These are phyloP conservation scores for Cupressus sempervirens DNA, from an alignment of 75 land plant species.

Conservation along the genomic window DNA sequence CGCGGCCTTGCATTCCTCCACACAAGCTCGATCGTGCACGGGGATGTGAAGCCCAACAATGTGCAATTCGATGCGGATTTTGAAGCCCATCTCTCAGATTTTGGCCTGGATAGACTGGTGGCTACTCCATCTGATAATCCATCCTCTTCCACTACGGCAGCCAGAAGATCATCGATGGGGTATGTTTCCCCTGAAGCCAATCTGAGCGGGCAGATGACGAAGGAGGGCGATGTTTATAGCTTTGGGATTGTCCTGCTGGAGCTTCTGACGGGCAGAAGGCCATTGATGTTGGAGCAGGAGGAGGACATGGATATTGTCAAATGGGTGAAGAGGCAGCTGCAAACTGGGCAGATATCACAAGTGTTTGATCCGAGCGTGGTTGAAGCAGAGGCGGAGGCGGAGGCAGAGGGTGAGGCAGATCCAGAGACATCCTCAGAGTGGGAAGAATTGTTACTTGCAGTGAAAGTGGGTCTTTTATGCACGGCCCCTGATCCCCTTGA, in stretches of 20 bases:
- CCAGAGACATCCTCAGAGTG: conserved; percentile 86
- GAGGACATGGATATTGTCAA: conserved; percentile 94
- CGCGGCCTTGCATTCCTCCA: conserved; percentile 90
- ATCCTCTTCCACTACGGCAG: conserved; percentile 34
- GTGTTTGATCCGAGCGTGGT: conserved; percentile 80
- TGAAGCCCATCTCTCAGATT: conserved; percentile 91
- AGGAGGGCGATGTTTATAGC: conserved; percentile 89
- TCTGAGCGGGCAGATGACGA: conserved; percentile 56
- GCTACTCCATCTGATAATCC: conserved; percentile 53
- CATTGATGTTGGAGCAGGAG: conserved; percentile 76
- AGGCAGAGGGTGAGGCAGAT: conserved; percentile 87
- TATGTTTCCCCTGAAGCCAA: conserved; percentile 79
- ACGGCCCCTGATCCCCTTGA: conserved; percentile 89
- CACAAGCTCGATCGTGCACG: conserved; percentile 63
- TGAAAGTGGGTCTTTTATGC: conserved; percentile 92
- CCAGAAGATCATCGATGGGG: conserved; percentile 49
- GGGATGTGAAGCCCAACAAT: conserved; percentile 87
- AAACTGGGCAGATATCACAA: conserved; percentile 78
- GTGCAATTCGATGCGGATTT: conserved; percentile 97
- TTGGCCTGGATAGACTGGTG: conserved; percentile 72
- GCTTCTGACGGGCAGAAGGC: conserved; percentile 78
- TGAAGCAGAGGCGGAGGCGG: conserved; percentile 61
- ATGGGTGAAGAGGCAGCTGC: conserved; percentile 96
- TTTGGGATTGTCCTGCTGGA: conserved; percentile 95
- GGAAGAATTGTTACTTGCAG: conserved; percentile 95